These are phyloP conservation scores for Byssochlamys sp. DNA, from an alignment of 2,329 filamentous ascomycete species.

Conservation along the genomic window DNA sequence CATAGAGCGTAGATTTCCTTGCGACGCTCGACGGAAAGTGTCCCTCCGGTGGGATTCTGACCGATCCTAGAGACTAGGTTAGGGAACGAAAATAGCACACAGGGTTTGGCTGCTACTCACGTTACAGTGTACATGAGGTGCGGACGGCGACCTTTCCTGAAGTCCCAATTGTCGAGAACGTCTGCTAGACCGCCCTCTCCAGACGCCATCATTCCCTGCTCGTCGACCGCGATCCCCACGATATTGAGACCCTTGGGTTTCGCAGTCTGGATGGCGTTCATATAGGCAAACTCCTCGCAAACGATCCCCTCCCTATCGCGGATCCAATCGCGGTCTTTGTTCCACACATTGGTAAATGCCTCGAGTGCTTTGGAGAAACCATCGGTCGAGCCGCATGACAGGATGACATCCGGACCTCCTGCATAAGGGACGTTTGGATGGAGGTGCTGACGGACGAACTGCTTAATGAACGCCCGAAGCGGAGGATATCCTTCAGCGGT, in stretches of 20 bases:
- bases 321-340: constrained; percentile 55
- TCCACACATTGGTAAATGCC: constrained; percentile 67
- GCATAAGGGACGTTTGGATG: constrained; percentile 74
- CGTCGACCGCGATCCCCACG: constrained; percentile 65
- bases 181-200: constrained; percentile 67
- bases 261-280: constrained; percentile 61
- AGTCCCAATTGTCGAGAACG: constrained; percentile 75
- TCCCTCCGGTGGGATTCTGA: constrained; percentile 76
- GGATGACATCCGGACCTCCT: constrained; percentile 63
- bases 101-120: constrained; percentile 43
- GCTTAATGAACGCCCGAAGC: constrained; percentile 64
- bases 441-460: constrained; percentile 66
- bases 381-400: constrained; percentile 77
- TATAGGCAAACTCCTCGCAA: constrained; percentile 71
- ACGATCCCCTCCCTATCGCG: constrained; percentile 66
- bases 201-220: constrained; percentile 64
- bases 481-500: constrained; percentile 72
- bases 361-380: constrained; percentile 71
- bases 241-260: constrained; percentile 62
- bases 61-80: constrained; percentile 51
- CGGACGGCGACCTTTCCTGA: constrained; percentile 60
- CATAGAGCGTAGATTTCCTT: constrained; percentile 72
- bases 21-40: constrained; percentile 62
- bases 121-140: constrained; percentile 85
- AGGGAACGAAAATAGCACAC: neutral